These are phyloP conservation scores for Corymbia citriodora DNA, from an alignment of 441 rosid species.

Conservation along the genomic window DNA sequence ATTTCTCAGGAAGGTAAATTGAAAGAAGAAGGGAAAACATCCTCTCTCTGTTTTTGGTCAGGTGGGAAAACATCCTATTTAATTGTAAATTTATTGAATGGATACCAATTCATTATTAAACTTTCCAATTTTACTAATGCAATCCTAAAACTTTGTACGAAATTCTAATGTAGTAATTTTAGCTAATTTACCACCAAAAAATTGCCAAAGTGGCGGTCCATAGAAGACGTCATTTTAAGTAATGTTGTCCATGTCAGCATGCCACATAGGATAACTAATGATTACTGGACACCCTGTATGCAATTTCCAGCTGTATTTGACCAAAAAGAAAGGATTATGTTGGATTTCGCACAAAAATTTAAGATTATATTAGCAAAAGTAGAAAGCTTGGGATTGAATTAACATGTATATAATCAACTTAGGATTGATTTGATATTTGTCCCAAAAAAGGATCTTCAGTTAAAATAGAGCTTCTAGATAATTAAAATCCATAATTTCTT, in stretches of 20 bases:
- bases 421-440: no score
- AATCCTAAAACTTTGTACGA: fast-evolving
- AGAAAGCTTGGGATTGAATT: not conserved
- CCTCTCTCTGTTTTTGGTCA: no score
- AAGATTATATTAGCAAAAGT: no score
- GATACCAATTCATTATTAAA: no score
- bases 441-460: not conserved
- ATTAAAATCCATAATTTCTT: not conserved
- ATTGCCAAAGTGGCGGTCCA: not conserved
- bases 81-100: not conserved
- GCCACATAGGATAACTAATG: fast-evolving
- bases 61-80: not conserved
- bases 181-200: not conserved
- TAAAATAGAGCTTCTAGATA: not conserved
- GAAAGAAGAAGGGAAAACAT: no score
- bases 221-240: not conserved
- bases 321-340: fast-evolving
- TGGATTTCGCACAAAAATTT: no score
- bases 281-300: not conserved
- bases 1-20: constrained; percentile 8
- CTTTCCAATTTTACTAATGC: no score
- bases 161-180: no score
- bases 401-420: no score
- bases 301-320: no score
- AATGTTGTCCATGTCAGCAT: not conserved